These are phyloP conservation scores for Solanum commersonii DNA, from an alignment of 257 asterid species.

Conservation along the genomic window DNA sequence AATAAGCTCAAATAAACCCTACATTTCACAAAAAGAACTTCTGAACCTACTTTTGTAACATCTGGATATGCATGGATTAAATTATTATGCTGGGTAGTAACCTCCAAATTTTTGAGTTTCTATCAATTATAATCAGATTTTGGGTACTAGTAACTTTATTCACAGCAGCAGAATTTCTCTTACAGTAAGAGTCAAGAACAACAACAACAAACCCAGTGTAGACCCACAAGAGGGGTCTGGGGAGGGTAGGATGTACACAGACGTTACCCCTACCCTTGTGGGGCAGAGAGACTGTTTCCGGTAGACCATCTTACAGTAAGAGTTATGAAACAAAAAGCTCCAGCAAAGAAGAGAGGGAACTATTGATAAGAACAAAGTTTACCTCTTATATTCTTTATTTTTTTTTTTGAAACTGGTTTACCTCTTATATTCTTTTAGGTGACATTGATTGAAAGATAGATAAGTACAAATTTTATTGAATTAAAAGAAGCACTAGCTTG, in stretches of 20 bases:
- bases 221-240: background rate
- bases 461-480: background rate
- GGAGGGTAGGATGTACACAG: background rate
- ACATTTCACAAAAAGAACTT: background rate
- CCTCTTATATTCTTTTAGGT: background rate
- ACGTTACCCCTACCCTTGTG: background rate
- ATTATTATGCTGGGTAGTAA: background rate
- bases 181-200: background rate
- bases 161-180: background rate
- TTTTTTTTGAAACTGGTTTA: too few relatives aligned
- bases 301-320: background rate
- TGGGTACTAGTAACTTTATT: background rate
- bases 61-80: background rate
- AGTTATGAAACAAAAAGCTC: background rate
- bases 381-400: background rate
- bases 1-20: background rate
- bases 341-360: background rate
- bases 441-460: background rate
- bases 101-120: background rate
- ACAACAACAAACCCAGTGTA: background rate
- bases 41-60: background rate
- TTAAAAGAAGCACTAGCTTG: background rate
- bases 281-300: background rate
- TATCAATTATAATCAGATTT: background rate
- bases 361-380: background rate